Percentiles rank a stretch among this genome's conserved stretches.
Evolutionary conservation across 805 yeast species (phyloP).

Genomic region (Sugiyamaella mastotermitis): DNA sequence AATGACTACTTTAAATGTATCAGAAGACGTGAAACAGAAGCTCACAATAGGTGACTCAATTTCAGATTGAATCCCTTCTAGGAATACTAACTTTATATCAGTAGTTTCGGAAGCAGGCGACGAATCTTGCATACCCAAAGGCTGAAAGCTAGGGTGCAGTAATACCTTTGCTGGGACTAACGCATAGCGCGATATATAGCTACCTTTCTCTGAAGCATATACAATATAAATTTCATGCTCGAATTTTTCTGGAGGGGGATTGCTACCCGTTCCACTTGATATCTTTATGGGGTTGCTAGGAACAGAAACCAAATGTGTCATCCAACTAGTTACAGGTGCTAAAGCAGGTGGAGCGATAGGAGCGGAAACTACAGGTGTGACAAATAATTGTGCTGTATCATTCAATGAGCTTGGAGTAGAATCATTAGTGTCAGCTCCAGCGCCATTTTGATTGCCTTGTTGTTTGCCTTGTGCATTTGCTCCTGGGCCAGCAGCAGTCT

Average conservation of each 20-base stretch:
- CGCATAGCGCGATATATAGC: slow-evolving; percentile 12
- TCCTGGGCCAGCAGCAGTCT: neutral
- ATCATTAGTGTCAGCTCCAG: neutral
- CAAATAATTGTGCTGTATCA: slow-evolving; percentile 12
- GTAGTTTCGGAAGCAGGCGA: slow-evolving; percentile 9
- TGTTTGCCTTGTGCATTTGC: neutral
- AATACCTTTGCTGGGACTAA: slow-evolving; percentile 11
- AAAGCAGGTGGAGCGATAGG: slow-evolving; percentile 10
- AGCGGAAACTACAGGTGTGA: slow-evolving; percentile 10
- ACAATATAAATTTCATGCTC: slow-evolving; percentile 16
- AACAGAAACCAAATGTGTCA: slow-evolving; percentile 14
- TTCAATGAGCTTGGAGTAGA: neutral
- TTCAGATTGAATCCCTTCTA: slow-evolving; percentile 7
- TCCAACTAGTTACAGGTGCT: slow-evolving; percentile 3
- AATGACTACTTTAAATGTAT: slow-evolving; percentile 12
- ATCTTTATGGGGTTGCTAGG: slow-evolving; percentile 12
- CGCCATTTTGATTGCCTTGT: neutral
- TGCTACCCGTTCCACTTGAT: neutral
- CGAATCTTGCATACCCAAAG: slow-evolving; percentile 10
- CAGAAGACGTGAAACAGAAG: slow-evolving; percentile 13
- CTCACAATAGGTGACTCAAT: slow-evolving; percentile 12
- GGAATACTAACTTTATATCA: slow-evolving; percentile 8
- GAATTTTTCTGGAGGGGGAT: too few species aligned
- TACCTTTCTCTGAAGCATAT: slow-evolving; percentile 7
- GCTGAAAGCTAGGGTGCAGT: slow-evolving; percentile 19